Evolutionary conservation across 495 filamentous ascomycete species (phyloP), one percentile per base, ranked within the genome.

Genomic region (Penicillium desertorum): DNA sequence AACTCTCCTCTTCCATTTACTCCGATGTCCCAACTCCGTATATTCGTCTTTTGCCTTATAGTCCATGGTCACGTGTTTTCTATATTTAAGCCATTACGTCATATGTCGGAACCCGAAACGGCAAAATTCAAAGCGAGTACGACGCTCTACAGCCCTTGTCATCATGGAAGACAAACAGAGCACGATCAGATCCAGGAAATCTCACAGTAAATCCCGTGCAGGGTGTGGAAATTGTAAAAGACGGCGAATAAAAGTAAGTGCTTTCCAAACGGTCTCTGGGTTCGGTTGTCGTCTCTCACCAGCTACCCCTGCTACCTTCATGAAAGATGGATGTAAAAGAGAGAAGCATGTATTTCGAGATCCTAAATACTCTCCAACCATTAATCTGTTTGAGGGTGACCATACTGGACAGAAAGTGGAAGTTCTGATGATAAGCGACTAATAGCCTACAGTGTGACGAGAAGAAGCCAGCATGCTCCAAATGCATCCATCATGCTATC

Each of bases 231-330:
- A 66, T 9, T 75, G 72, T 57, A 75, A 75, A 55, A 64, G 56
- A 29, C 60, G 71, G 10, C 65, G 71, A n/a, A 69, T 75, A 3
- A 75, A 75, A 56, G 72, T 75, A 43, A 51, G 66, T n/a, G 12
- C 9, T 20, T 11, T 4, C 44, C 32, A 27, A 29, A 14, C 41
- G 30, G n/a, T 52, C 11, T 37, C 54, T 10, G 14, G 23, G 22
- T 12, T 32, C 19, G 2, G 19, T 10, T 52, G 20, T 41, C 45
- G 7, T 34, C n/a, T 36, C 23, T 27, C 29, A 16, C 20, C 23
- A 44, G 42, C n/a, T 17, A n/a, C 9, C 46, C 30, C 17, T 12
- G 2, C 29, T 42, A 7, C 17, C 27, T 36, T 16, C 27, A 32
- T 7, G 6, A 50, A 16, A 16, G 19, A 34, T 20, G 12, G 11